Conservation (phyloP, 1,139 yeast genomes). For the Geotrichum europaeum region DNA sequence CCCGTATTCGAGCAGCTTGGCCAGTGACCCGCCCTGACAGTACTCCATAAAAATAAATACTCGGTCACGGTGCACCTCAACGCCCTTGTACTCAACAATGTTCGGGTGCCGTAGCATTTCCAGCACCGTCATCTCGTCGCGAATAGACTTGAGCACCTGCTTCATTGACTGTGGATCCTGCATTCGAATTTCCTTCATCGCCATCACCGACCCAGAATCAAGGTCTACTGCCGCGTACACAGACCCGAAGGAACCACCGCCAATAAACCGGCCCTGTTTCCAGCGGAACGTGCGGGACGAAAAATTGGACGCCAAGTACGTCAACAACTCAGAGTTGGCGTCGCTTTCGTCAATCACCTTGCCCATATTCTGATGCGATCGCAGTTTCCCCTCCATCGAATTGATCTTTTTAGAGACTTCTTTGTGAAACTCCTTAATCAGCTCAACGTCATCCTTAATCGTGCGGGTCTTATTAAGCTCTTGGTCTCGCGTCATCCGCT, state of each 20-base stretch:
- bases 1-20: conserved; percentile 81
- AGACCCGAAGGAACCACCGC: conserved; percentile 94
- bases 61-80: conserved; percentile 92
- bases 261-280: conserved; percentile 92
- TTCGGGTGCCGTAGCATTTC: conserved; percentile 95
- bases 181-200: conserved; percentile 89
- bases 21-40: conserved; percentile 93
- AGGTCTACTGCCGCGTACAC: conserved; percentile 88
- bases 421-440: conserved; percentile 49
- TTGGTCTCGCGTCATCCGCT: conserved; percentile 27
- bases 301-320: conserved; percentile 82
- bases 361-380: conserved; percentile 59
- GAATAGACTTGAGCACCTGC: conserved; percentile 78
- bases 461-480: not conserved
- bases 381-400: conserved; percentile 46
- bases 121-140: conserved; percentile 93
- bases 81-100: conserved; percentile 92
- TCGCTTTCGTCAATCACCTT: conserved; percentile 83
- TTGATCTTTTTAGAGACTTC: conserved; percentile 55
- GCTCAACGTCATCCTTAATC: conserved; percentile 50
- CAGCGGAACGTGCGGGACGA: conserved; percentile 89
- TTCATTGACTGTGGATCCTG: conserved; percentile 84
- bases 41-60: conserved; percentile 96
- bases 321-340: conserved; percentile 78
- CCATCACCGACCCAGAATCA: conserved; percentile 94